Base-by-base conservation (phyloP, 306 rosid species). In the Vicia faba region DNA sequence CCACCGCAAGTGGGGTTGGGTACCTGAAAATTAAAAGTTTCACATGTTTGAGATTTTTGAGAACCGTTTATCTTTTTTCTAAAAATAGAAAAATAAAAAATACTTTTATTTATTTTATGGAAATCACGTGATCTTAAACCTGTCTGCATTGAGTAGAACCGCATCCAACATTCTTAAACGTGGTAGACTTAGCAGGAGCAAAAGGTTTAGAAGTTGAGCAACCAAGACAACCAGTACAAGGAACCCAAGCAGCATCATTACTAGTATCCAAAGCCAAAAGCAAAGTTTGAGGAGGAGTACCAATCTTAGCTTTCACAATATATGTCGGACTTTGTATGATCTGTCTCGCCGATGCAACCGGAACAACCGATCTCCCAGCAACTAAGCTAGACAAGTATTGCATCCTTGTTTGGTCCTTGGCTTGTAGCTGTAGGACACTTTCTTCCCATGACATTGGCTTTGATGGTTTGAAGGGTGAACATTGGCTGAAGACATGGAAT, bases 171-270 rank as follows among this genome's bases (percentile, higher is more conserved):
- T 68, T 29, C 28, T 35, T 78, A 78, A 78, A 90, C 51, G 88
- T 25, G 57, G 86, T 78, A 45, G 97, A 90, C 66, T 78, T 70
- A 13, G 19, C 18, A 9, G 95, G 80, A 23, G 85, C 38, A 53
- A 88, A 93, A 7, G 69, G 68, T 3, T 65, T 58, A 1, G 84
- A 48, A 0, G 66, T 2, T 0, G 91, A 70, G 73, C 99, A 93
- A 28, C 99, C 99, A 13, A 79, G 49, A 59, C 99, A 93, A 33
- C 86, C 95, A 8, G 68, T 35, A 23, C 97, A 93, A 46, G 99
- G 99, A 7, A 90, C 43, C 99, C 97, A 93, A 1, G 97, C 96
- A 41, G 83, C 89, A 72, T 93, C 99, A 48, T 66, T 93, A 79
- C 90, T 90, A 2, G 96, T 93, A 19, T 93, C 99, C 61, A 93